These are phyloP conservation scores for Trypanosoma scelopori DNA, from an alignment of 208 protist genomes.

Conservation along the genomic window DNA sequence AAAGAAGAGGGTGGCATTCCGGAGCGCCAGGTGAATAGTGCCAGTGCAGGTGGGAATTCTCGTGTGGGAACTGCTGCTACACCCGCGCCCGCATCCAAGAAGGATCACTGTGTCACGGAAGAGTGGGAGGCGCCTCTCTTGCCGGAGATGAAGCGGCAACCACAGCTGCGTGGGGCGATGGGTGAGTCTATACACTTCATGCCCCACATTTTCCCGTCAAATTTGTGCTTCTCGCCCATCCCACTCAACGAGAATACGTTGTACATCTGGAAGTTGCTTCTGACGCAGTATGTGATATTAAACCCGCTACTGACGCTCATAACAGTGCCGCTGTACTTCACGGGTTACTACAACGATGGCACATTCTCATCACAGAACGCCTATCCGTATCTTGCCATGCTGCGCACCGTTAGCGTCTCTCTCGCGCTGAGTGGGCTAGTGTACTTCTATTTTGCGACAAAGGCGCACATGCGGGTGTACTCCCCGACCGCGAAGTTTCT, in stretches of 20 bases:
- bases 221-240: constrained; percentile 25
- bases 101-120: neutral
- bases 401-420: constrained; percentile 37
- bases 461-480: constrained; percentile 24
- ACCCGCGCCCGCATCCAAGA: neutral
- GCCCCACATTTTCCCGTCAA: constrained; percentile 35
- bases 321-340: constrained; percentile 26
- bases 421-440: constrained; percentile 38
- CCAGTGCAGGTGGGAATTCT: neutral
- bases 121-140: neutral
- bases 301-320: constrained; percentile 38
- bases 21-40: neutral
- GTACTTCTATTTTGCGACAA: constrained; percentile 39
- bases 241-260: constrained; percentile 28
- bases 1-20: neutral
- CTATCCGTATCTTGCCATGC: constrained; percentile 37
- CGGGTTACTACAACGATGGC: constrained; percentile 30
- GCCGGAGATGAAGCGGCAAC: neutral
- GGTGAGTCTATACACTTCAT: neutral
- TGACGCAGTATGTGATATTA: constrained; percentile 56
- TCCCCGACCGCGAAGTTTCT: constrained; percentile 44
- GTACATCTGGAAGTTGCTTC: constrained; percentile 30
- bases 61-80: neutral
- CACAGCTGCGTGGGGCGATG: neutral
- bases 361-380: constrained; percentile 19